Percentiles rank a stretch among this genome's conserved stretches.
Evolutionary conservation across 1,284 basidiomycete species (phyloP).

Genomic region (Ganoderma boninense): DNA sequence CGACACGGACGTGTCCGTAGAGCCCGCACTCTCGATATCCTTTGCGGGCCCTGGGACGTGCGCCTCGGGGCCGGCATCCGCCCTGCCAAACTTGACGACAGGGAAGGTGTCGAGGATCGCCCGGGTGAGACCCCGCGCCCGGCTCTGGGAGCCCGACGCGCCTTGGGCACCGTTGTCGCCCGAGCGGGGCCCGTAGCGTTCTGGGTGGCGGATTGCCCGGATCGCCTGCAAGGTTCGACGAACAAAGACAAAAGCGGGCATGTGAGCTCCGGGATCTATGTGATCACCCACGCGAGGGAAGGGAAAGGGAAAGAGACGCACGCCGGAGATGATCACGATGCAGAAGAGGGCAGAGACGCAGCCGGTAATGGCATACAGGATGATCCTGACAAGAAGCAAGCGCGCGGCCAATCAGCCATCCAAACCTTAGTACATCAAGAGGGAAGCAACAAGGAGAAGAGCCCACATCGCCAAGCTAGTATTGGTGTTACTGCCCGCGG

Average conservation of each 20-base stretch:
- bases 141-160: slow-evolving; percentile 60
- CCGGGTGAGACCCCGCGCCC: slow-evolving; percentile 82
- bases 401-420: neutral
- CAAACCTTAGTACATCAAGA: slow-evolving; percentile 5
- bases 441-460: slow-evolving; percentile 24
- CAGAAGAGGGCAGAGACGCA: slow-evolving; percentile 85
- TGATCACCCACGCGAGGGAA: too few species aligned
- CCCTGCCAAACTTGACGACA: slow-evolving; percentile 81
- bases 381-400: slow-evolving; percentile 63
- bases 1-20: slow-evolving; percentile 2
- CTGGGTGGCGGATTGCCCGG: slow-evolving; percentile 87
- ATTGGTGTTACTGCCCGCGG: slow-evolving; percentile 40
- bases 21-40: slow-evolving; percentile 43
- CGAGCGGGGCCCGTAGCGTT: slow-evolving; percentile 84
- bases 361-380: slow-evolving; percentile 88
- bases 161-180: slow-evolving; percentile 43
- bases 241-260: slow-evolving; percentile 8
- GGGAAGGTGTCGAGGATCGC: slow-evolving; percentile 96
- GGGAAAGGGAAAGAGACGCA: slow-evolving; percentile 45
- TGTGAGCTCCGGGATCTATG: neutral
- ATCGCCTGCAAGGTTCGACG: slow-evolving; percentile 60
- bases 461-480: slow-evolving; percentile 80
- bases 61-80: slow-evolving; percentile 21
- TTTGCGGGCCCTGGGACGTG: slow-evolving; percentile 31
- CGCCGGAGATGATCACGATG: slow-evolving; percentile 83